Evolutionary conservation across 352 stramenopile genomes (phyloP), one percentile per base, ranked within the genome.

Genomic region (Globisporangium nodosum): DNA sequence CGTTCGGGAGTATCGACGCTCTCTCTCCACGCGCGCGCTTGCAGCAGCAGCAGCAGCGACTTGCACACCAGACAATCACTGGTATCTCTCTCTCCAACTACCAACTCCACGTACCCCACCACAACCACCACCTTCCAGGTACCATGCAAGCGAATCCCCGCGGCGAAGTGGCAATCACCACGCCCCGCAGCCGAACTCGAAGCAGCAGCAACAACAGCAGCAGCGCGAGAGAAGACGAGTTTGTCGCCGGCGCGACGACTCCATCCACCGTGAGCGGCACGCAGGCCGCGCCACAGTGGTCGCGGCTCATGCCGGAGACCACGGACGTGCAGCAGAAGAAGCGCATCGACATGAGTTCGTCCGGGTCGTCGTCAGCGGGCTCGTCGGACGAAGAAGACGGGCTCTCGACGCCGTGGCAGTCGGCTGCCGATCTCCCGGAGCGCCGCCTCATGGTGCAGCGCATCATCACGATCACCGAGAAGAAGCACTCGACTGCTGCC

Each of bases 391-490:
- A 49, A 20, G 39, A 61, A 18, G 58, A 66, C 31, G 31, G 48
- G 49, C 74, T 91, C 40, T 87, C 78, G 40, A 70, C 81, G 8
- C 85, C 90, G 54, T 94, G 85, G 85, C 85, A 94, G 71, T 90
- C 81, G n/a, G 76, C 81, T 7, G 78, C 71, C 0, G 85, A 94
- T 61, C 69, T 94, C 1, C 85, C 85, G 0, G 85, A 94, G 58
- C 81, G 85, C 1, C 65, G 85, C 0, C 70, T 94, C 2, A 92
- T 94, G 85, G 85, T 94, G 7, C 85, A 94, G 65, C 80, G 85
- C 33, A 94, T 94, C 65, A 94, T 94, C 60, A 80, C 81, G 40
- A 92, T 94, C 80, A 94, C 85, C 7, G 57, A 71, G 52, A 66
- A 63, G 43, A 66, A 72, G 40, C 65, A 57, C 56, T 35, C 49